phyloP scores from a whole-genome alignment of 345 rosid genomes.

The Corchorus capsularis region DNA sequence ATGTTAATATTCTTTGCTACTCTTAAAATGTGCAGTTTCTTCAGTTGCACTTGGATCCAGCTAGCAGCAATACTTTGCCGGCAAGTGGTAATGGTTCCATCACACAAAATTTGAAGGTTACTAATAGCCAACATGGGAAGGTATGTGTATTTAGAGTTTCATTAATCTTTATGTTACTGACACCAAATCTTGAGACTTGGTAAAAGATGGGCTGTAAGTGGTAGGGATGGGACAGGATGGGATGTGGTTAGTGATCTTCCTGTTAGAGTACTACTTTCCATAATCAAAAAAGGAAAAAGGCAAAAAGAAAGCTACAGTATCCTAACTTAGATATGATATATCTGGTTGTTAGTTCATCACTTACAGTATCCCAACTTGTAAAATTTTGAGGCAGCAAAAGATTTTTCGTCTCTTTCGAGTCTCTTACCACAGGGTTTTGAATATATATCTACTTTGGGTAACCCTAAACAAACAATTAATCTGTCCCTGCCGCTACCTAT shows the following conservation, averaged over 20 bases:
- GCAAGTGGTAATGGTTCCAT: conserved; percentile 62
- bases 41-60: conserved; percentile 92
- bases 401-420: too few species aligned
- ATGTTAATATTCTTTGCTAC: conserved; percentile 20
- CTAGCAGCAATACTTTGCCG: conserved; percentile 72
- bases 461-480: background rate
- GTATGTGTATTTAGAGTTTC: conserved; percentile 34
- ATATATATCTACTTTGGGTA: background rate
- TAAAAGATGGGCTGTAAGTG: background rate
- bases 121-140: conserved; percentile 98
- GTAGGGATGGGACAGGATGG: too few species aligned
- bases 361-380: background rate
- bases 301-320: too few species aligned
- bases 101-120: conserved; percentile 69
- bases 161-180: background rate
- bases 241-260: too few species aligned
- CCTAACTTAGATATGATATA: background rate
- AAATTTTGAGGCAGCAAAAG: background rate
- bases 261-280: too few species aligned
- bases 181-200: conserved; percentile 6
- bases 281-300: too few species aligned
- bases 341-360: background rate
- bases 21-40: conserved; percentile 67
- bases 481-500: background rate
- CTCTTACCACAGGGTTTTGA: background rate